Base-by-base conservation (phyloP, 164 flowering plant species). In the Vitis vinifera region DNA sequence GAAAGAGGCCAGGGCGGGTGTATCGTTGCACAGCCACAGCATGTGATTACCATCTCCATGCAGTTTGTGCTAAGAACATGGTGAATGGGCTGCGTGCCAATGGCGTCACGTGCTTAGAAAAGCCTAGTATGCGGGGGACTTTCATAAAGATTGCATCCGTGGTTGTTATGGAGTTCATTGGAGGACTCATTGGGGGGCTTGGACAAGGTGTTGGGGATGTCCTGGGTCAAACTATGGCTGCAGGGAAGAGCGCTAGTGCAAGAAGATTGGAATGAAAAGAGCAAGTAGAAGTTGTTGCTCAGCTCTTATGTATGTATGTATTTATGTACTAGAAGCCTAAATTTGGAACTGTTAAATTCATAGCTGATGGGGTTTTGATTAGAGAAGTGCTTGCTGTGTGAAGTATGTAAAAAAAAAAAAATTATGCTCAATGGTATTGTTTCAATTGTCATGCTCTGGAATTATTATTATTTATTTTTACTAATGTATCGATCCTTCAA, bases 141-240 rank as follows among this genome's bases (percentile, higher is more conserved):
- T 92, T 92, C 0, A 91, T 87, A 1, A 71, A 76, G 7, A 11
- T 87, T 7, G 94, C 94, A 2, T 79, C 94, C 8, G 89, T 83
- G 52, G 89, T 84, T 4, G 80, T 89, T 5, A 8, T 72, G 0
- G 91, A 84, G 6, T 83, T 92, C 79, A 56, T 92, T 8, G 96
- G 89, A 14, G 89, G 88, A 0, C 68, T 92, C 10, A 58, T 89
- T 30, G 96, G 89, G 67, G 98, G 94, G 17, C 51, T 92, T 51
- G 96, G 92, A 8, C 94, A 92, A 80, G 88, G 89, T 2, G 76
- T 92, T 31, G 98, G 91, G 10, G 85, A 86, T 59, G 89, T 44
- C 51, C 47, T 92, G 0, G 65, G 82, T 64, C 87, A 85, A 23
- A 83, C 71, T 60, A 63, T 86, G 2, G 71, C 68, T 10, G 79